Conservation (phyloP, 441 rosid species). For the Daphne laureola region DNA sequence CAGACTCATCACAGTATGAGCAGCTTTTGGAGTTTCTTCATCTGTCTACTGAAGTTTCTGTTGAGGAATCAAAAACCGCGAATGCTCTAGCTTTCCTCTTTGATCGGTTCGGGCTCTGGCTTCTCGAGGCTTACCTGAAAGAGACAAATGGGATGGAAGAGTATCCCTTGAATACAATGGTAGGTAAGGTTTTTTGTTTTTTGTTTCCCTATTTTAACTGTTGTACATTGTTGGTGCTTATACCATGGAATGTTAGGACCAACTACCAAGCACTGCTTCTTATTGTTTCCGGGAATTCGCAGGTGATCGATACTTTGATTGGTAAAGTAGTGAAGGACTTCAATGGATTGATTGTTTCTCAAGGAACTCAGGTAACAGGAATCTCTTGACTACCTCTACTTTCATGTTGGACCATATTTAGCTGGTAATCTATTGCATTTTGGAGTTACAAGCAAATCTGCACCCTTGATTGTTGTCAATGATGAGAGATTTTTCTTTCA, state of each 20-base stretch:
- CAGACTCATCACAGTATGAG: constrained; percentile 83
- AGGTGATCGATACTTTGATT: constrained; percentile 85
- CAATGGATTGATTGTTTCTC: constrained; percentile 77
- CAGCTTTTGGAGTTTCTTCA: constrained; percentile 82
- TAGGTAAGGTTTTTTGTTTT: constrained; percentile 48
- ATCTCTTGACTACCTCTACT: constrained; percentile 1
- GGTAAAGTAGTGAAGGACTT: constrained; percentile 86
- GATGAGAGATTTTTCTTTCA: no score
- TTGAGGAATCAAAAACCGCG: constrained; percentile 73
- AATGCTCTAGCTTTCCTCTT: constrained; percentile 72
- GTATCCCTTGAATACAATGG: constrained; percentile 89
- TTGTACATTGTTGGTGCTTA: not conserved
- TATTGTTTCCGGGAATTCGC: constrained; percentile 15
- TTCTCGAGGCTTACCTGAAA: constrained; percentile 69
- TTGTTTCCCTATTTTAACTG: not conserved
- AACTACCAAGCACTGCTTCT: not conserved
- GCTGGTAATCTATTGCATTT: no score
- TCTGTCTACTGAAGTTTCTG: constrained; percentile 64
- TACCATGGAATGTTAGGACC: not conserved
- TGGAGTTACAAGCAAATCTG: no score
- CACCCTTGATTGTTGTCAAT: no score
- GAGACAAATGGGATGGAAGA: constrained; percentile 57
- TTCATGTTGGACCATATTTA: not conserved
- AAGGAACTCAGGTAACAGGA: constrained; percentile 68
- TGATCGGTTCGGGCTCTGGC: constrained; percentile 74